Evolutionary conservation across 2,329 filamentous ascomycete species (phyloP).

Genomic region (Paecilomyces niveus): DNA sequence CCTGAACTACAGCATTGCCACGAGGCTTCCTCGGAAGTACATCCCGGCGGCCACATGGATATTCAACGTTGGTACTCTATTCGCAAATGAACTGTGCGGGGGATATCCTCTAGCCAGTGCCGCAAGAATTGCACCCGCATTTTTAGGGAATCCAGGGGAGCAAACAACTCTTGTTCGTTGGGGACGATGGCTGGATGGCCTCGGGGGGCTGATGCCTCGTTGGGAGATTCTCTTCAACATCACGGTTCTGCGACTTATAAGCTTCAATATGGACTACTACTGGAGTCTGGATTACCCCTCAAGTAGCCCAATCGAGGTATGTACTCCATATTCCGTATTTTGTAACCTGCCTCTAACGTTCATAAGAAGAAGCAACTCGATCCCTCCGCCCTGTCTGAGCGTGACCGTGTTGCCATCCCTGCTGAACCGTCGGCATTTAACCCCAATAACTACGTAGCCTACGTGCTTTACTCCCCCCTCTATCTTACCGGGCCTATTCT

Average conservation of each 20-base stretch:
- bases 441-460: slow-evolving; percentile 84
- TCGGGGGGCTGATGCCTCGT: slow-evolving; percentile 74
- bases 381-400: slow-evolving; percentile 76
- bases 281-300: slow-evolving; percentile 69
- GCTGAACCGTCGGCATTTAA: slow-evolving; percentile 63
- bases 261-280: slow-evolving; percentile 95
- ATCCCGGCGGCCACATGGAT: slow-evolving; percentile 75
- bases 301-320: slow-evolving; percentile 72
- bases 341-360: slow-evolving; percentile 15
- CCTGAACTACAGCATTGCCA: slow-evolving; percentile 75
- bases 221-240: slow-evolving; percentile 99
- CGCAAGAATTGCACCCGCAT: slow-evolving; percentile 42
- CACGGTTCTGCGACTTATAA: slow-evolving; percentile 83
- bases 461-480: slow-evolving; percentile 82
- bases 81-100: slow-evolving; percentile 76
- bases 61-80: slow-evolving; percentile 80
- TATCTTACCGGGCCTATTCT: slow-evolving; percentile 90
- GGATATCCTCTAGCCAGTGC: slow-evolving; percentile 70
- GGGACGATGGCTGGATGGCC: slow-evolving; percentile 67
- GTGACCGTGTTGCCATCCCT: slow-evolving; percentile 73
- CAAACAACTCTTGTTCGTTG: slow-evolving; percentile 48
- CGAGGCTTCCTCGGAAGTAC: slow-evolving; percentile 59
- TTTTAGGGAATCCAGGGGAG: slow-evolving; percentile 21
- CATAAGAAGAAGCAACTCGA: slow-evolving; percentile 98
- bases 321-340: slow-evolving; percentile 18